A percentile compares a stretch with the other conserved stretches of the same genome.
These are phyloP conservation scores for Talaromyces sp. DNA, from an alignment of 2,329 filamentous ascomycete species.

Conservation along the genomic window DNA sequence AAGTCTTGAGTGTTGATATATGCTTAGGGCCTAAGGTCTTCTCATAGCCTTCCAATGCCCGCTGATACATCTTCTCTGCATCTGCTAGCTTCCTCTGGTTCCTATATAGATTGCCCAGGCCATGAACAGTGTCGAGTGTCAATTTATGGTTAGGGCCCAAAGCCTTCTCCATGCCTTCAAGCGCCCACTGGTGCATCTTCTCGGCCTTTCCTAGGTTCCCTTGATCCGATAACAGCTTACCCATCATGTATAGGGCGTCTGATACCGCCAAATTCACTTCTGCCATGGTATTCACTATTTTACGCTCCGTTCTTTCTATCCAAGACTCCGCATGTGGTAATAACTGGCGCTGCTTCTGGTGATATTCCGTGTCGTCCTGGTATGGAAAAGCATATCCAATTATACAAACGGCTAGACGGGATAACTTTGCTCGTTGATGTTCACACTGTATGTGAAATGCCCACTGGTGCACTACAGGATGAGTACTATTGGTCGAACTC, in stretches of 20 bases:
- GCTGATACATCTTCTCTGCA: not conserved
- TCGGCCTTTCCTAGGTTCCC: constrained; percentile 2
- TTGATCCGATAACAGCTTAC: constrained; percentile 1
- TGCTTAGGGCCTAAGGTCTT: not conserved
- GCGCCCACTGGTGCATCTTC: constrained; percentile 1
- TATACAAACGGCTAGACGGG: not conserved
- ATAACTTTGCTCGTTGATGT: constrained; percentile 1
- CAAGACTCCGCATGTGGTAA: not conserved
- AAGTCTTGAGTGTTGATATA: not conserved
- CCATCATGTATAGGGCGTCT: not conserved
- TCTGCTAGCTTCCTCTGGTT: not conserved
- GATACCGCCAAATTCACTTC: not conserved
- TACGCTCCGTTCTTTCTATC: not conserved
- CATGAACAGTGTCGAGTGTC: not conserved
- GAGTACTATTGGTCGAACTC: not conserved
- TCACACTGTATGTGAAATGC: constrained; percentile 3
- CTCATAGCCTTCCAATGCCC: not conserved
- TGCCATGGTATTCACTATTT: not conserved
- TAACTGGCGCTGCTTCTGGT: constrained; percentile 2
- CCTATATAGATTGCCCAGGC: not conserved
- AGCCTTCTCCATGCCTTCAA: not conserved
- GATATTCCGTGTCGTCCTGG: not conserved
- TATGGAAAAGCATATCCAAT: constrained; percentile 1
- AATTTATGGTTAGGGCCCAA: not conserved
- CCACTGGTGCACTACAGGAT: constrained; percentile 6